These are phyloP conservation scores for Sclerotinia subarctica DNA, from an alignment of 2,329 filamentous ascomycete genomes.

Conservation along the genomic window DNA sequence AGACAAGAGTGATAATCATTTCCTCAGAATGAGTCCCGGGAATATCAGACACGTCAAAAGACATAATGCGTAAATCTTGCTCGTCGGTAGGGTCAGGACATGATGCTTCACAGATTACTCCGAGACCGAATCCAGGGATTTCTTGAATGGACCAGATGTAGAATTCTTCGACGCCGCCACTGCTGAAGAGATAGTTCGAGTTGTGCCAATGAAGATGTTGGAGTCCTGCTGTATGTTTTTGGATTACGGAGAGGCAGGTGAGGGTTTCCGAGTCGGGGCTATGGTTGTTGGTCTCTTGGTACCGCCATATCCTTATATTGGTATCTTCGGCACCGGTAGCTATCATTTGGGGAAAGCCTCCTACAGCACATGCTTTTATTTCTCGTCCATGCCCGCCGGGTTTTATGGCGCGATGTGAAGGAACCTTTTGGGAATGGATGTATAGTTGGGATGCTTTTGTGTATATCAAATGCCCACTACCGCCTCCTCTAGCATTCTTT, in stretches of 20 bases:
- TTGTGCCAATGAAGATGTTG: slow-evolving; percentile 69
- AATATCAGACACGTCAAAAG: slow-evolving; percentile 59
- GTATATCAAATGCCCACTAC: slow-evolving; percentile 63
- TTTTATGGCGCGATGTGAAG: slow-evolving; percentile 53
- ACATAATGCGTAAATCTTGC: slow-evolving; percentile 73
- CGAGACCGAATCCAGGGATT: slow-evolving; percentile 51
- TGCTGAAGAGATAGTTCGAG: slow-evolving; percentile 69
- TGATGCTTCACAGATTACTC: slow-evolving; percentile 55
- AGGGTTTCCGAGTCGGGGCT: slow-evolving; percentile 14
- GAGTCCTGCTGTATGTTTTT: slow-evolving; percentile 78
- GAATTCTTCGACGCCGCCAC: slow-evolving; percentile 84
- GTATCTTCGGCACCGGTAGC: slow-evolving; percentile 72
- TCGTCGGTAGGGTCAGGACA: slow-evolving; percentile 51
- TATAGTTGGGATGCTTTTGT: slow-evolving; percentile 62
- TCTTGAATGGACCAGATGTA: slow-evolving; percentile 69
- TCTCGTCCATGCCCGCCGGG: slow-evolving; percentile 81
- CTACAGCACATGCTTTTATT: slow-evolving; percentile 61
- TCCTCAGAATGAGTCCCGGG: slow-evolving; percentile 9
- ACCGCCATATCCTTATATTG: slow-evolving; percentile 69
- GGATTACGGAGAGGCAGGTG: slow-evolving; percentile 58
- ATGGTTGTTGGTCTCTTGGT: slow-evolving; percentile 29
- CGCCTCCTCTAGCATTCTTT: slow-evolving; percentile 24
- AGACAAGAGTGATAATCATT: slow-evolving; percentile 59
- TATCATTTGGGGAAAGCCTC: slow-evolving; percentile 42
- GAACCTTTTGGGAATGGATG: slow-evolving; percentile 41